Percentiles rank a stretch among this genome's conserved stretches.
Conservation (phyloP, 2,329 filamentous ascomycete genomes). For the Acrodontium crateriforme region DNA sequence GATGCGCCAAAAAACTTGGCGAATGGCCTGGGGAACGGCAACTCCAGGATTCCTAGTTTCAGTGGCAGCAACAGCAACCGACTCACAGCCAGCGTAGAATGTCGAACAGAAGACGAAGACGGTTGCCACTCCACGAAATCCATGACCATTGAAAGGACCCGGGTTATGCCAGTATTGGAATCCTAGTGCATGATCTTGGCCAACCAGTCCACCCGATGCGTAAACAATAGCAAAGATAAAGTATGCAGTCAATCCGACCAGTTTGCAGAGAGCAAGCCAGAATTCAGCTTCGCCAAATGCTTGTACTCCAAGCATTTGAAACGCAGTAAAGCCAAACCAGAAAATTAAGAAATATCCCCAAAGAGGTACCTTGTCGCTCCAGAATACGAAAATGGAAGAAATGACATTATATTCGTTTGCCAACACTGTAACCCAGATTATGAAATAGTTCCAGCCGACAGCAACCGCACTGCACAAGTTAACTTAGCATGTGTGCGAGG, state of each 20-base stretch:
- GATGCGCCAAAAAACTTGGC: slow-evolving; percentile 28
- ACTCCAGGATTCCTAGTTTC: slow-evolving; percentile 39
- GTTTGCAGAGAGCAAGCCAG: slow-evolving; percentile 23
- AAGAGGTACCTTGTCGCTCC: slow-evolving; percentile 13
- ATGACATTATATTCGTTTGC: slow-evolving; percentile 23
- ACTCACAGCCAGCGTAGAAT: slow-evolving; percentile 43
- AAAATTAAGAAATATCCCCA: slow-evolving; percentile 22
- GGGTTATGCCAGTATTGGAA: slow-evolving; percentile 30
- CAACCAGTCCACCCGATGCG: slow-evolving; percentile 43
- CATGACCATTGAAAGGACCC: slow-evolving; percentile 42
- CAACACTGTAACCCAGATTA: slow-evolving; percentile 22
- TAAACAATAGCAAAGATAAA: slow-evolving; percentile 51
- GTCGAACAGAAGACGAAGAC: slow-evolving; percentile 31
- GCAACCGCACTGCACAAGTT: slow-evolving; percentile 25
- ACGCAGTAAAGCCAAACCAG: slow-evolving; percentile 17
- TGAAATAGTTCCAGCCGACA: slow-evolving; percentile 24
- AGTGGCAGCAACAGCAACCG: slow-evolving; percentile 43
- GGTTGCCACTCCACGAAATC: slow-evolving; percentile 41
- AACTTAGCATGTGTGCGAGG: slow-evolving; percentile 21
- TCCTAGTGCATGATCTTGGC: slow-evolving; percentile 45
- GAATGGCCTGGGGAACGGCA: slow-evolving; percentile 33
- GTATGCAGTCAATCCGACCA: slow-evolving; percentile 42
- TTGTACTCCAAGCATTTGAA: slow-evolving; percentile 22
- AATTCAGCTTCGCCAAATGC: slow-evolving; percentile 24
- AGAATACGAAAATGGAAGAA: slow-evolving; percentile 8